phyloP scores from a whole-genome alignment of 108 stramenopile genomes.

The Cylindrotheca closterium region DNA sequence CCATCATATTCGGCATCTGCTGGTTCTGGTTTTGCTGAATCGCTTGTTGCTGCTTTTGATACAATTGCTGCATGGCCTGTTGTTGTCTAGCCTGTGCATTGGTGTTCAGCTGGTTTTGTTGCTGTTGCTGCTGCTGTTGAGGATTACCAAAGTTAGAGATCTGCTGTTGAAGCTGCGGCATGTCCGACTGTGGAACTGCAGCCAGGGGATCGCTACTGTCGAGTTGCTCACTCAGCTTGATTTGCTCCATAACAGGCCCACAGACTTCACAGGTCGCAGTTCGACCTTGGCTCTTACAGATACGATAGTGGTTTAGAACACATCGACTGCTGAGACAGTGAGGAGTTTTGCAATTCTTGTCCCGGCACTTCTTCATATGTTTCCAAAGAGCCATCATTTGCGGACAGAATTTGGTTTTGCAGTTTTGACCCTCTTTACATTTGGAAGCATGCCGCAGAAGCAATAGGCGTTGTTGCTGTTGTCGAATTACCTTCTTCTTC shows the following conservation, averaged over 20 bases:
- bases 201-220: slow-evolving; percentile 34
- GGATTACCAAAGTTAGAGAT: slow-evolving; percentile 13
- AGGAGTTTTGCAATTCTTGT: slow-evolving; percentile 71
- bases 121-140: slow-evolving; percentile 8
- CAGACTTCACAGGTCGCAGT: slow-evolving; percentile 72
- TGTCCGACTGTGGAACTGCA: slow-evolving; percentile 61
- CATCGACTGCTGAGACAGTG: slow-evolving; percentile 79
- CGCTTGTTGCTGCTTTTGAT: slow-evolving; percentile 24
- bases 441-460: slow-evolving; percentile 70
- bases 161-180: slow-evolving; percentile 40
- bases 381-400: slow-evolving; percentile 80
- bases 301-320: slow-evolving; percentile 74
- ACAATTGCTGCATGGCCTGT: slow-evolving; percentile 25
- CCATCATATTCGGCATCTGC: neutral
- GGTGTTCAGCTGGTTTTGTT: slow-evolving; percentile 12
- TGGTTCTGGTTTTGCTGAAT: slow-evolving; percentile 26
- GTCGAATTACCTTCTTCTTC: slow-evolving; percentile 55
- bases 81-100: slow-evolving; percentile 24
- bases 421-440: slow-evolving; percentile 50
- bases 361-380: slow-evolving; percentile 77
- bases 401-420: slow-evolving; percentile 63
- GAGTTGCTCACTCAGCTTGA: slow-evolving; percentile 28
- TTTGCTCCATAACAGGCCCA: slow-evolving; percentile 70
- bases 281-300: slow-evolving; percentile 65
- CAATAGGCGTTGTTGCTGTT: slow-evolving; percentile 74